Evolutionary conservation across 2,329 filamentous ascomycete genomes (phyloP).

Genomic region (Stagonosporopsis chrysanthemi): DNA sequence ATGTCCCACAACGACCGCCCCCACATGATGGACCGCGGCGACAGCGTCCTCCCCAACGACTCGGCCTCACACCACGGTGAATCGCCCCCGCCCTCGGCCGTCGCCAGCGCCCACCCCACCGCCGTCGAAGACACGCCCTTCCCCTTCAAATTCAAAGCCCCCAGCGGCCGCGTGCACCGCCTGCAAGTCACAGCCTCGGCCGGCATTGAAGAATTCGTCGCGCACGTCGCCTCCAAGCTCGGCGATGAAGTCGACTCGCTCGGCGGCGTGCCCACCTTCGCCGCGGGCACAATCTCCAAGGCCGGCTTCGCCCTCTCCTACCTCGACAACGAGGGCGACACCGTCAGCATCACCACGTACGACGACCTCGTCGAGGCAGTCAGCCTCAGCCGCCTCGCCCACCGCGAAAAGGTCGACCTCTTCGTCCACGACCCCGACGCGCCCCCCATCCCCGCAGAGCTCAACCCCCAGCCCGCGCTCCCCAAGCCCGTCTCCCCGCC

Average conservation of each 20-base stretch:
- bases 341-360: constrained; percentile 95
- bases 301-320: constrained; percentile 93
- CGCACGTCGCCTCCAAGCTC: constrained; percentile 81
- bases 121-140: constrained; percentile 76
- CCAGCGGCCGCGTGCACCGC: constrained; percentile 90
- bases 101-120: constrained; percentile 64
- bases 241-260: constrained; percentile 82
- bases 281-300: constrained; percentile 78
- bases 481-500: constrained; percentile 61
- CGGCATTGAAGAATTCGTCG: constrained; percentile 80
- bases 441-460: constrained; percentile 74
- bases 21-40: constrained; percentile 68
- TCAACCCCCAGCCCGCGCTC: constrained; percentile 65
- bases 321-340: constrained; percentile 94
- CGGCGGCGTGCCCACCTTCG: constrained; percentile 78
- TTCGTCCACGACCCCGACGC: constrained; percentile 95
- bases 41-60: constrained; percentile 90
- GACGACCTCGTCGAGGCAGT: constrained; percentile 92
- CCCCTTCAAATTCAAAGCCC: constrained; percentile 99
- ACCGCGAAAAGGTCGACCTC: constrained; percentile 91
- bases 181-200: constrained; percentile 83
- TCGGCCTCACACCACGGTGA: constrained; percentile 91
- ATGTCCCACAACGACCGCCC: constrained; percentile 80
- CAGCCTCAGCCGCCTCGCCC: constrained; percentile 76
- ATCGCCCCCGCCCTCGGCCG: constrained; percentile 73